Evolutionary conservation across 75 land plant genomes (phyloP).

Genomic region (Pinus taeda): DNA sequence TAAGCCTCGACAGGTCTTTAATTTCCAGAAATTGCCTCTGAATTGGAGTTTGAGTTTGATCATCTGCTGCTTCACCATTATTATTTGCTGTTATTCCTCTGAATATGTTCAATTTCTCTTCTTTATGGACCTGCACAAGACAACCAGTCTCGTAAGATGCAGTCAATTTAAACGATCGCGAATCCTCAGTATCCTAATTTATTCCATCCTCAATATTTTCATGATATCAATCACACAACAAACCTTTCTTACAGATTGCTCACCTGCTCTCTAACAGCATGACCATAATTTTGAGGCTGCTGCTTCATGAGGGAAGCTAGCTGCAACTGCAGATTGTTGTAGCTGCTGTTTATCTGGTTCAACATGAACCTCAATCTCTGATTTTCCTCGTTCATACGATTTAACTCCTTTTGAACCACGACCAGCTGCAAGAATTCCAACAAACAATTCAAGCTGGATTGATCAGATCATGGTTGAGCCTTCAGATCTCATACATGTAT

Average conservation of each 20-base stretch:
- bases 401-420: neutral
- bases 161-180: no score
- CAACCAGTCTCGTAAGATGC: neutral
- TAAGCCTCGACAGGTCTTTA: neutral
- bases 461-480: neutral
- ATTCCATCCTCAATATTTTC: neutral
- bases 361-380: neutral
- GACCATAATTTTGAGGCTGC: neutral
- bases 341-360: constrained; percentile 1
- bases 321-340: neutral
- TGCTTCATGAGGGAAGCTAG: neutral
- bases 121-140: neutral
- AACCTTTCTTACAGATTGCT: neutral
- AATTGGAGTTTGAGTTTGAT: neutral
- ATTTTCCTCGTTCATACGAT: constrained; percentile 2
- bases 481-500: neutral
- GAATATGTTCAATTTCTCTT: neutral
- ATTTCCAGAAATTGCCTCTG: constrained; percentile 1
- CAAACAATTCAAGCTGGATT: neutral
- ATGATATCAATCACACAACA: neutral
- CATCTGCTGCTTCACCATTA: neutral
- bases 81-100: neutral
- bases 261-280: neutral
- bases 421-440: neutral
- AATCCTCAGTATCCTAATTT: no score